Conservation (phyloP, 2,329 filamentous ascomycete species). For the Nothomitra cinnamomea region DNA sequence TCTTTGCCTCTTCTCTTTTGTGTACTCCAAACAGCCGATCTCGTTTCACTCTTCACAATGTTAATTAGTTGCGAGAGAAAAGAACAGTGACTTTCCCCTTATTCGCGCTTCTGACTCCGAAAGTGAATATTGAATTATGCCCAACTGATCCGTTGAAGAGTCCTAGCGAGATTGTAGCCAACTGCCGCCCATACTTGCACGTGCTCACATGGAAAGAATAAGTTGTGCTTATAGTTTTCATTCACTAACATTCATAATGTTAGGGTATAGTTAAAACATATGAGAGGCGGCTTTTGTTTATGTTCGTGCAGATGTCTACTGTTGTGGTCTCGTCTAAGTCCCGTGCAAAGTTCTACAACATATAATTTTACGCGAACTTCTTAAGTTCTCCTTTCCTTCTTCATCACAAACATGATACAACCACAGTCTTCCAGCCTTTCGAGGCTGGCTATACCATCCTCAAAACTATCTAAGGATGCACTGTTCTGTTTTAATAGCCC, state of each 20-base stretch:
- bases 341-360: background rate
- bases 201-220: too few relatives aligned
- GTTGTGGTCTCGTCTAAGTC: too few relatives aligned
- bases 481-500: slow-evolving; percentile 28
- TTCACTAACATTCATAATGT: too few relatives aligned
- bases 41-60: background rate
- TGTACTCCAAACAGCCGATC: background rate
- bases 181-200: too few relatives aligned
- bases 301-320: too few relatives aligned
- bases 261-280: too few relatives aligned
- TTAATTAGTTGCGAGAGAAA: slow-evolving; percentile 3
- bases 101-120: background rate
- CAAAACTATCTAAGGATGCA: background rate
- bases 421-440: slow-evolving; percentile 1
- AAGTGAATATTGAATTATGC: background rate
- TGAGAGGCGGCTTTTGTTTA: too few relatives aligned
- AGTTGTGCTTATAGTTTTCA: too few relatives aligned
- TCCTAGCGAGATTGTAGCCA: too few relatives aligned
- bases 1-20: background rate
- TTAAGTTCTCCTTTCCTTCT: background rate
- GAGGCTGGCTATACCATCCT: slow-evolving; percentile 3
- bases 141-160: too few relatives aligned
- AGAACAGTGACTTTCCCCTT: background rate
- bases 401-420: slow-evolving; percentile 6
- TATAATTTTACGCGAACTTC: background rate